A percentile compares a stretch with the other conserved stretches of the same genome.
These are phyloP conservation scores for Bipolaris victoriae DNA, from an alignment of 2,329 filamentous ascomycete species.

Conservation along the genomic window DNA sequence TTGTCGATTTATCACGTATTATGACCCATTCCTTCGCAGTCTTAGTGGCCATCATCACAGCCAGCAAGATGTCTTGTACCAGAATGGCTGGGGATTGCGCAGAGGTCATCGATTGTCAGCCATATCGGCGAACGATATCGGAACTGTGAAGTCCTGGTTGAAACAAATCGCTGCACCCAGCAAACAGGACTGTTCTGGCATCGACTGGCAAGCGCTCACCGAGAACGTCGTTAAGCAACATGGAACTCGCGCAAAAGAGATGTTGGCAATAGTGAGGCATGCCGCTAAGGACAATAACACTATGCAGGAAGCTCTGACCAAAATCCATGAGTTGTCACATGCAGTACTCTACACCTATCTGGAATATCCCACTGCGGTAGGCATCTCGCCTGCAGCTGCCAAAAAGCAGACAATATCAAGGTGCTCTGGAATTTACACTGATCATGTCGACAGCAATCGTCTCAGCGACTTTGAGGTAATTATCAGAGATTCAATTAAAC, in stretches of 20 bases:
- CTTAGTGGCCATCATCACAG: background rate
- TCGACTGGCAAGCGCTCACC: background rate
- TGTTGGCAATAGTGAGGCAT: background rate
- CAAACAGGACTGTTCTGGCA: background rate
- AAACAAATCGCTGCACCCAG: background rate
- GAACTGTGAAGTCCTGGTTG: background rate
- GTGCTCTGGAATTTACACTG: background rate
- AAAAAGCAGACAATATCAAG: background rate
- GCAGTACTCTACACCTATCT: background rate
- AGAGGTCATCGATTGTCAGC: background rate
- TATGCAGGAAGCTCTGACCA: background rate
- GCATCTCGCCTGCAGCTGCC: background rate
- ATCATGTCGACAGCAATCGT: background rate
- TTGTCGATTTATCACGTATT: background rate
- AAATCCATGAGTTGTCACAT: background rate
- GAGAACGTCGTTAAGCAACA: background rate
- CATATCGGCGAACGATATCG: background rate
- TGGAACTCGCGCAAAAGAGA: background rate
- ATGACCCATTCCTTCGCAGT: background rate
- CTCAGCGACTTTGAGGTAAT: background rate
- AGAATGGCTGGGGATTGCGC: background rate
- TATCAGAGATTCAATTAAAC: background rate
- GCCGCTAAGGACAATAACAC: background rate
- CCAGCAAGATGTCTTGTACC: background rate
- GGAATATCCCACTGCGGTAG: background rate